Evolutionary conservation across 2,329 filamentous ascomycete species (phyloP), one percentile per base, ranked within the genome.

Genomic region (Claviceps humidiphila): DNA sequence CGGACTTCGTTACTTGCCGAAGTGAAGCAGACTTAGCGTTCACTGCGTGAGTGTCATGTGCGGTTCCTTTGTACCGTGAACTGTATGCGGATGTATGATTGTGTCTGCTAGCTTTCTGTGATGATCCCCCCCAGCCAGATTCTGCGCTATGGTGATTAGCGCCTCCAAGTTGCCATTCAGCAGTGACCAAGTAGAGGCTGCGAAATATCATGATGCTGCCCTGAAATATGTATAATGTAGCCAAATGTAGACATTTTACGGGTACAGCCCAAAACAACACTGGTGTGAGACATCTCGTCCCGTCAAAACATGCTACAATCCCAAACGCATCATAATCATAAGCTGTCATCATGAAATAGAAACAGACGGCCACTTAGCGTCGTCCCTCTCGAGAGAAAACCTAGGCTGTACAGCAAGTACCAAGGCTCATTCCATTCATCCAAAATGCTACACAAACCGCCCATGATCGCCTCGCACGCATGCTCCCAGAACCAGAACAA

Each of bases 1-100:
- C 58, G 56, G 54, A 59, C 56, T 58, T 54, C 57, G 53, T 58
- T 49, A 47, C 55, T 52, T 55, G 53, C 51, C 56, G 53, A 54
- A 54, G 52, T 48, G 40, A 46, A 46, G 7, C 11, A 44, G 14
- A 46, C 16, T 20, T 24, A 7, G 14, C 13, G 1, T 24, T 3
- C 11, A 3, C 24, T 16, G 13, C 4, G 42, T 26, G 42, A 44
- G 16, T n/a, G 13, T 7, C 24, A 24, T 17, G 4, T 13, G 40
- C 17, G 20, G 4, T 6, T 7, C 14, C n/a, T 41, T n/a, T 17
- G n/a, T 9, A 4, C 9, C n/a, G 39, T 41, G 39, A n/a, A 9
- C 16, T 17, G 2, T 7, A 41, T 17, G 6, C n/a, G n/a, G n/a
- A 24, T 14, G 13, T 1, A 14, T 22, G 17, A 22, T 42, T 2